Percentiles rank a stretch among this genome's conserved stretches.
Conservation (phyloP, 768 basidiomycete genomes). For the Lactarius pseudohatsudake region DNA sequence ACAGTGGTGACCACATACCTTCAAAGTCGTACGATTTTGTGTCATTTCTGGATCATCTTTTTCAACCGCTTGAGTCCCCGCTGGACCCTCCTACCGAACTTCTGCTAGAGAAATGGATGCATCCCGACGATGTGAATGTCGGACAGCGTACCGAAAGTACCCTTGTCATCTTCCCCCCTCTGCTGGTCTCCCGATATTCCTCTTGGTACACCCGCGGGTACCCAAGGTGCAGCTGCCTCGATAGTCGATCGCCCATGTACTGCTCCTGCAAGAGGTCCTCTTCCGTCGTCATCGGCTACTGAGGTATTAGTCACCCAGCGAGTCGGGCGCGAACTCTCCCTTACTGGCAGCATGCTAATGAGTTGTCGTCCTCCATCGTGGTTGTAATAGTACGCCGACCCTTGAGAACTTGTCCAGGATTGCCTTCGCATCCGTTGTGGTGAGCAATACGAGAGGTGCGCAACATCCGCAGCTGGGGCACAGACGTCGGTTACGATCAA, state of each 20-base stretch:
- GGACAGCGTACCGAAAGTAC: conserved; percentile 12
- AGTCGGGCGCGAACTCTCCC: neutral
- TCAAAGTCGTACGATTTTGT: neutral
- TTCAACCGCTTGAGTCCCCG: conserved; percentile 24
- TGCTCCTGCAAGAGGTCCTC: conserved; percentile 29
- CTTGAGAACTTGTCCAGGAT: conserved; percentile 18
- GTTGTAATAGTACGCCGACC: neutral
- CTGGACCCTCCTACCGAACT: conserved; percentile 17
- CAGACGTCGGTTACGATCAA: neutral
- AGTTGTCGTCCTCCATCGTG: conserved; percentile 12
- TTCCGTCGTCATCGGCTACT: conserved; percentile 28
- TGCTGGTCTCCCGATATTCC: neutral
- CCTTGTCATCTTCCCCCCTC: conserved; percentile 11
- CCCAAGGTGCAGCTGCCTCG: conserved; percentile 24
- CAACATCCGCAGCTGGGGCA: conserved; percentile 12
- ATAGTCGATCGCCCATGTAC: conserved; percentile 24
- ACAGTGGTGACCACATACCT: conserved; percentile 5
- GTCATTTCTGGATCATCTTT: conserved; percentile 22
- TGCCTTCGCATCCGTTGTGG: conserved; percentile 25
- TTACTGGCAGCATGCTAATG: conserved; percentile 24
- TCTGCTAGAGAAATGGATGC: conserved; percentile 19
- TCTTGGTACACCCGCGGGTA: conserved; percentile 10
- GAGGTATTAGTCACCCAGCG: conserved; percentile 15
- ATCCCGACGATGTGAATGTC: conserved; percentile 5
- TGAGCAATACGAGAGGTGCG: neutral